Evolutionary conservation across 805 yeast genomes (phyloP), one percentile per base, ranked within the genome.

Genomic region (Blastobotrys attinorum): DNA sequence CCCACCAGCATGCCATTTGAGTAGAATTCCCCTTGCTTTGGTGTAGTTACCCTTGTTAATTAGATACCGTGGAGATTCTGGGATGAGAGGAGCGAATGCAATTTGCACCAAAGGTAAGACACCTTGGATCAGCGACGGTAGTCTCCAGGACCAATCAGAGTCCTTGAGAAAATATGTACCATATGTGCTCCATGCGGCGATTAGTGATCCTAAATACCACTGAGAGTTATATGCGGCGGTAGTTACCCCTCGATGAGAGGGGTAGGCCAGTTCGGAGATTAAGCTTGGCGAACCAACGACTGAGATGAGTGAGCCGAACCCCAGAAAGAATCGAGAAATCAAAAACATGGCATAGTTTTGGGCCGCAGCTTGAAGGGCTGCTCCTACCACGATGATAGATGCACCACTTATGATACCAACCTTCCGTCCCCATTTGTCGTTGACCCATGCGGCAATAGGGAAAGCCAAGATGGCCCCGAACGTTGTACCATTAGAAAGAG

Each of bases 211-310:
- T 31, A 72, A 51, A 51, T 70, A 73, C 77, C 76, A 73, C 33
- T 79, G 71, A 8, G 29, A 25, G 10, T 8, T 72, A 58, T 66
- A 75, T 63, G 51, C 73, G 72, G 44, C 79, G 82, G 54, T 80
- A 62, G 49, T 72, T 65, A 54, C 87, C 15, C 47, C 87, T 66
- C 88, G 75, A 50, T 70, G 71, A 47, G 72, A 75, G 10, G 85
- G 73, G 46, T 73, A 75, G 33, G 86, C 73, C 62, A 83, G 78
- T 61, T 83, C 84, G 34, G 88, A 81, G 65, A 80, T 76, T 58
- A 80, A 25, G 43, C 32, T 25, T 25, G 29, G 29, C 7, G 11
- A 25, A 25, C 7, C 29, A 11, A 25, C 10, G 11, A 25, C 11
- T 25, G 29, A 7, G 10, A 25, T 25, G n/a, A n/a, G n/a, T n/a